These are phyloP conservation scores for Pseudotulostoma volvatum DNA, from an alignment of 495 filamentous ascomycete species.

Conservation along the genomic window DNA sequence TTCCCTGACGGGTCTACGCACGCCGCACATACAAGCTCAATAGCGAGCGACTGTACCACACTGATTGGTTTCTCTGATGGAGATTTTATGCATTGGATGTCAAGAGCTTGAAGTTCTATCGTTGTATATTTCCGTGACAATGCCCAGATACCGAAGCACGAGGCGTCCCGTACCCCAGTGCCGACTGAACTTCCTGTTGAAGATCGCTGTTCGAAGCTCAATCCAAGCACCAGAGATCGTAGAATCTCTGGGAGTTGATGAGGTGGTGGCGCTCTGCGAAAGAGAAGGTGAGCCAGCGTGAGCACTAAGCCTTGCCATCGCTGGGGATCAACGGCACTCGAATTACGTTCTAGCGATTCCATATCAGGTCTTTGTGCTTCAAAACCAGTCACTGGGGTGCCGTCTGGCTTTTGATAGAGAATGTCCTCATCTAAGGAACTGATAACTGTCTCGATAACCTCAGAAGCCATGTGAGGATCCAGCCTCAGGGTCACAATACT, in stretches of 20 bases:
- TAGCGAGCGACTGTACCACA: slow-evolving; percentile 60
- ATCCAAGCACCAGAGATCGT: slow-evolving; percentile 50
- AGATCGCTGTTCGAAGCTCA: slow-evolving; percentile 74
- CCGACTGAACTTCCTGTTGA: slow-evolving; percentile 70
- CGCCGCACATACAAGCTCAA: slow-evolving; percentile 62
- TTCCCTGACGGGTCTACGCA: slow-evolving; percentile 85
- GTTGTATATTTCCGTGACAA: slow-evolving; percentile 78
- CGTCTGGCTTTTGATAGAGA: slow-evolving; percentile 38
- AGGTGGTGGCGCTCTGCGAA: slow-evolving; percentile 54
- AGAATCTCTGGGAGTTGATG: slow-evolving; percentile 52
- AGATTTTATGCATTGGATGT: slow-evolving; percentile 20
- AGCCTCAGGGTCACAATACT: slow-evolving; percentile 70
- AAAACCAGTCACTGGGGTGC: slow-evolving; percentile 19
- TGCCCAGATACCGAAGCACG: slow-evolving; percentile 91
- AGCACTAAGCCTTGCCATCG: slow-evolving; percentile 88
- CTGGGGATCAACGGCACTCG: slow-evolving; percentile 57
- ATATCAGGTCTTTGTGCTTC: slow-evolving; percentile 19
- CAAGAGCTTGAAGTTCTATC: slow-evolving; percentile 49
- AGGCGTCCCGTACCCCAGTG: slow-evolving; percentile 87
- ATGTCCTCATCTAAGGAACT: slow-evolving; percentile 60
- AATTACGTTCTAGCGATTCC: slow-evolving; percentile 33
- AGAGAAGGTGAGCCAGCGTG: slow-evolving; percentile 70
- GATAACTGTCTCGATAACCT: slow-evolving; percentile 75
- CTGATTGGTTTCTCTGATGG: slow-evolving; percentile 13
- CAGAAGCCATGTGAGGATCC: slow-evolving; percentile 57